A percentile compares a stretch with the other conserved stretches of the same genome.
Evolutionary conservation across 495 filamentous ascomycete species (phyloP).

Genomic region (Staphylotrichum tortipilum): DNA sequence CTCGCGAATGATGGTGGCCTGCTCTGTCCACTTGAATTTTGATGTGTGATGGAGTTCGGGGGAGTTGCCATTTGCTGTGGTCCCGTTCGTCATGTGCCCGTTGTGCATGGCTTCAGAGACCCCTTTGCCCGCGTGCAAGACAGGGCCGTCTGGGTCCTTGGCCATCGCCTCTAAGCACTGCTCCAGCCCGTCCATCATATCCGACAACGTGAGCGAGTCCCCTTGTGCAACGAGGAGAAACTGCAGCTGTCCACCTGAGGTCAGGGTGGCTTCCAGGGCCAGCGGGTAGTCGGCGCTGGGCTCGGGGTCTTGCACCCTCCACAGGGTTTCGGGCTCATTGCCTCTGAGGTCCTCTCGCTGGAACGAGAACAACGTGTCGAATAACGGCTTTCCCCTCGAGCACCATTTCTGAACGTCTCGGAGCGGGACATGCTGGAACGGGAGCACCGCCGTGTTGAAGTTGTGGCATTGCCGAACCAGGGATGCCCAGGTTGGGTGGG

Average conservation of each 20-base stretch:
- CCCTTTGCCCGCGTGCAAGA: too few relatives aligned
- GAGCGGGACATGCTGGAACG: constrained; percentile 64
- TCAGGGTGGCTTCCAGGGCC: constrained; percentile 60
- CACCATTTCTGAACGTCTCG: constrained; percentile 67
- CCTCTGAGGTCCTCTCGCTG: constrained; percentile 35
- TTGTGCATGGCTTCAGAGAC: too few relatives aligned
- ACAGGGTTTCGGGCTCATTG: constrained; percentile 27
- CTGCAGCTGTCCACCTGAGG: constrained; percentile 33
- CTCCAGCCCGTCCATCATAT: constrained; percentile 37
- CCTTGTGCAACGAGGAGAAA: constrained; percentile 48
- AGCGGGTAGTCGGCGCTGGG: constrained; percentile 58
- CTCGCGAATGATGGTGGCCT: constrained; percentile 41
- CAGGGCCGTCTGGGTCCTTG: neutral
- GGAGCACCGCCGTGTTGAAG: constrained; percentile 50
- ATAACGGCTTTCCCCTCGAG: constrained; percentile 50
- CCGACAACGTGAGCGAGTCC: constrained; percentile 16
- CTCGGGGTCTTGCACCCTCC: constrained; percentile 44
- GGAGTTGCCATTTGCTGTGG: neutral
- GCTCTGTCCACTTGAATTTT: constrained; percentile 49
- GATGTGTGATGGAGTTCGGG: too few relatives aligned
- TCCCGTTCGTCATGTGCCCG: neutral
- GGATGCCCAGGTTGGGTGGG: constrained; percentile 39
- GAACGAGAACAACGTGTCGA: constrained; percentile 83
- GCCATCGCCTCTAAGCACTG: constrained; percentile 17
- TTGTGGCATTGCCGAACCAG: constrained; percentile 49